Evolutionary conservation across 495 filamentous ascomycete genomes (phyloP), one percentile per base, ranked within the genome.

Genomic region (Cenococcum geophilum): DNA sequence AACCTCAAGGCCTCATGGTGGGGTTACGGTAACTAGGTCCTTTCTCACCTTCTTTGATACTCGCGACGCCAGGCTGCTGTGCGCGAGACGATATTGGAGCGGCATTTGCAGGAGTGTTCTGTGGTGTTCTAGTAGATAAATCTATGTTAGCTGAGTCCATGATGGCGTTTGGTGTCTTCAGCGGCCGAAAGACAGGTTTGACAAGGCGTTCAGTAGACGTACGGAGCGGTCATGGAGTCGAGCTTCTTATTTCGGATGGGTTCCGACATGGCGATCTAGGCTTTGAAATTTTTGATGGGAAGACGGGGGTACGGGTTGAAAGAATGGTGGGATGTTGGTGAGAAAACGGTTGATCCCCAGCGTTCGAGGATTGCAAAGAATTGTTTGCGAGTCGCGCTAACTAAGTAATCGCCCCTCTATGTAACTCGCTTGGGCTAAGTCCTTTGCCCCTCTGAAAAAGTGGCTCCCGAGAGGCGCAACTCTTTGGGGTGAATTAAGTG

Each of bases 61-160:
- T 97, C 63, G 89, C 80, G 66, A 99, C 86, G 54, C 88, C 88
- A 60, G 95, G 95, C 77, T 96, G 89, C 78, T 95, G 90, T 63
- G 93, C 93, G 76, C 95, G 92, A 57, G 95, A 97, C 18, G 91
- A 95, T 75, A 99, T 99, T 48, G 95, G 95, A 63, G 95, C 95
- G 79, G 91, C 91, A 73, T 83, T 90, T 42, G 89, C 86, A 65
- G 95, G 92, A 20, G 92, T 96, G 77, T 97, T 96, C 78, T 97
- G 92, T 69, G 92, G 92, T 68, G 92, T 97, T 66, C 89, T 95
- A 71, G 57, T 9, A 1, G 32, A 5, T 52, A 63, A 49, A 36
- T 66, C 16, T 43, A 36, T 32, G 55, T 67, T 56, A 61, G 70
- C 22, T 27, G 57, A 35, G 14, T 61, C 37, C 12, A 63, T 23